phyloP scores from a whole-genome alignment of 306 rosid genomes.

The Rosa persica region DNA sequence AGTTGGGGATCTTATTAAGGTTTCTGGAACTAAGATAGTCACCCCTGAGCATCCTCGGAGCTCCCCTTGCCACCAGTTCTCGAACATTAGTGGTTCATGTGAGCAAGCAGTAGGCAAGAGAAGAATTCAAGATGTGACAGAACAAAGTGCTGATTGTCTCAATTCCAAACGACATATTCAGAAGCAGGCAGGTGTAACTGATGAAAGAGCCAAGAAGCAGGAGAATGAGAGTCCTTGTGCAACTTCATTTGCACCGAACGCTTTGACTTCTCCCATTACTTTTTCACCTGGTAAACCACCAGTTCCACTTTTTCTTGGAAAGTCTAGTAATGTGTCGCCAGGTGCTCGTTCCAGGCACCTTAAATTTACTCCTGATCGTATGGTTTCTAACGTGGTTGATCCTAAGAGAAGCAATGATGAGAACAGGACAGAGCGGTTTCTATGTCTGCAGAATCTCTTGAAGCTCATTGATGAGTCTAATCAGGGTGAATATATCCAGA shows the following conservation, averaged over 20 bases:
- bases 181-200: conserved; percentile 12
- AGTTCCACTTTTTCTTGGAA: conserved; percentile 24
- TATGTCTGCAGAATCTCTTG: conserved; percentile 31
- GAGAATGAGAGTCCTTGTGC: conserved; percentile 25
- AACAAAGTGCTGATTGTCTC: neutral
- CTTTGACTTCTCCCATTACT: conserved; percentile 16
- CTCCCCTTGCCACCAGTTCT: conserved; percentile 22
- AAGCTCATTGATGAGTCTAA: conserved; percentile 36
- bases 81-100: conserved; percentile 23
- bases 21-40: conserved; percentile 34
- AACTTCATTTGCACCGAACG: conserved; percentile 27
- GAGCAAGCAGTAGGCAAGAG: conserved; percentile 33
- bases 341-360: conserved; percentile 20
- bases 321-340: conserved; percentile 11
- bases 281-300: conserved; percentile 35
- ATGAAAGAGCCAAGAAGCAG: conserved; percentile 9
- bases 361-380: conserved; percentile 8
- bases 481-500: conserved; percentile 23
- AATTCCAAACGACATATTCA: conserved; percentile 16
- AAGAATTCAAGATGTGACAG: conserved; percentile 10
- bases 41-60: conserved; percentile 26
- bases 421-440: conserved; percentile 28
- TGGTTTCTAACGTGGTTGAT: conserved; percentile 19
- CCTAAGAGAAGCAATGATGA: conserved; percentile 26
- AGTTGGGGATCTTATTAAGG: conserved; percentile 18